Evolutionary conservation across 306 rosid genomes (phyloP).

Genomic region (Senna siamea): DNA sequence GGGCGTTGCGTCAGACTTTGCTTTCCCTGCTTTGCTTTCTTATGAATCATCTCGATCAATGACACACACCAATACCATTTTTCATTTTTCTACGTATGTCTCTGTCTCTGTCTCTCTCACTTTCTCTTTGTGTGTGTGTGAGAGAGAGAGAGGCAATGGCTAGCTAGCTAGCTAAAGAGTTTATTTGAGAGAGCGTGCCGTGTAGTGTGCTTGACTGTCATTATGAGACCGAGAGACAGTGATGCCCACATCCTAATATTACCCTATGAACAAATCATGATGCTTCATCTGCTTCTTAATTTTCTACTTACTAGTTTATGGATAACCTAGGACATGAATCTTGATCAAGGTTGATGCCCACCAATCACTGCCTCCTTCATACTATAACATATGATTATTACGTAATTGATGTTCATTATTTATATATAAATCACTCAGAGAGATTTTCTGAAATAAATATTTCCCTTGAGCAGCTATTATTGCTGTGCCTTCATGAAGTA

Average conservation of each 20-base stretch:
- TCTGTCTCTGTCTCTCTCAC: neutral
- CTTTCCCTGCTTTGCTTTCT: conserved; percentile 9
- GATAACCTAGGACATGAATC: conserved; percentile 20
- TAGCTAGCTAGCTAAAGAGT: no score
- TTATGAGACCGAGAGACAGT: neutral
- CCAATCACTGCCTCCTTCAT: neutral
- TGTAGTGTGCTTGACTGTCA: neutral
- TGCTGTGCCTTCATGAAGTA: conserved; percentile 2
- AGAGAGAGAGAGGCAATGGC: no score
- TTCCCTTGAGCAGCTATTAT: neutral
- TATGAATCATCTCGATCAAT: conserved; percentile 13
- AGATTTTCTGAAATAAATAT: neutral
- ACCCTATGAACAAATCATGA: no score
- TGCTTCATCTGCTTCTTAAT: no score
- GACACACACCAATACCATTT: no score
- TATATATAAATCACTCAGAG: no score
- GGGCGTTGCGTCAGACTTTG: conserved; percentile 45
- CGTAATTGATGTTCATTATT: neutral
- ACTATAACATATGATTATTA: no score
- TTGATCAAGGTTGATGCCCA: conserved; percentile 3
- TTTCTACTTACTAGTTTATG: neutral
- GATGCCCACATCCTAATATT: conserved; percentile 2
- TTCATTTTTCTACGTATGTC: neutral
- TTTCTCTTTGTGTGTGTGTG: no score
- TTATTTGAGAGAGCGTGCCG: conserved; percentile 14